phyloP scores from a whole-genome alignment of 495 filamentous ascomycete genomes.

The Xylaria venustula region DNA sequence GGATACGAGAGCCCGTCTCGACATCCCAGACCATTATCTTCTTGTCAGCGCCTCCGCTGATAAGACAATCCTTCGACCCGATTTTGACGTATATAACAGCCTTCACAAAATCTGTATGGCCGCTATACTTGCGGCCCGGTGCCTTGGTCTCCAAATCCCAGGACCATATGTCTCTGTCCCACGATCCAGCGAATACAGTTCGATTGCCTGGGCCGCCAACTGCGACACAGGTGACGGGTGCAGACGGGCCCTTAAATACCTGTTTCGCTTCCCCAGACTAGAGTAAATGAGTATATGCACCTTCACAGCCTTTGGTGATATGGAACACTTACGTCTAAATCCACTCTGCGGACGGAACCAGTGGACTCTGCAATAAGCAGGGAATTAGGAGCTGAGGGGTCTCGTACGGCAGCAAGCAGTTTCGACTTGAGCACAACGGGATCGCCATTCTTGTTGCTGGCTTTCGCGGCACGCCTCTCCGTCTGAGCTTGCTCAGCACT shows the following conservation, averaged over 20 bases:
- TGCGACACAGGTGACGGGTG: conserved; percentile 76
- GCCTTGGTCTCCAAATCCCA: conserved; percentile 63
- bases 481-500: conserved; percentile 72
- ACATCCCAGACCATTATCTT: conserved; percentile 83
- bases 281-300: neutral
- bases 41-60: conserved; percentile 85
- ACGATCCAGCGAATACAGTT: conserved; percentile 80
- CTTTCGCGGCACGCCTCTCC: conserved; percentile 72
- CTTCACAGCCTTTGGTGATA: neutral
- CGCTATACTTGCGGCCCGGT: conserved; percentile 59
- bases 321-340: conserved; percentile 66
- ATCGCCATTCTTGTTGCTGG: conserved; percentile 76
- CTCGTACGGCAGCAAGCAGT: conserved; percentile 70
- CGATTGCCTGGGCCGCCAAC: conserved; percentile 56
- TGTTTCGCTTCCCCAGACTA: conserved; percentile 36
- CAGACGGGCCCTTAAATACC: conserved; percentile 69
- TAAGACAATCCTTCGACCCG: conserved; percentile 61
- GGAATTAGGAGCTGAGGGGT: conserved; percentile 58
- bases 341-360: conserved; percentile 69
- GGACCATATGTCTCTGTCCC: conserved; percentile 89
- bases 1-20: conserved; percentile 61
- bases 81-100: conserved; percentile 58
- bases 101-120: conserved; percentile 91
- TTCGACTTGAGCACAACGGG: conserved; percentile 83
- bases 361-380: conserved; percentile 82